phyloP scores from a whole-genome alignment of 2,329 filamentous ascomycete genomes.

The Uncinocarpus reesii region DNA sequence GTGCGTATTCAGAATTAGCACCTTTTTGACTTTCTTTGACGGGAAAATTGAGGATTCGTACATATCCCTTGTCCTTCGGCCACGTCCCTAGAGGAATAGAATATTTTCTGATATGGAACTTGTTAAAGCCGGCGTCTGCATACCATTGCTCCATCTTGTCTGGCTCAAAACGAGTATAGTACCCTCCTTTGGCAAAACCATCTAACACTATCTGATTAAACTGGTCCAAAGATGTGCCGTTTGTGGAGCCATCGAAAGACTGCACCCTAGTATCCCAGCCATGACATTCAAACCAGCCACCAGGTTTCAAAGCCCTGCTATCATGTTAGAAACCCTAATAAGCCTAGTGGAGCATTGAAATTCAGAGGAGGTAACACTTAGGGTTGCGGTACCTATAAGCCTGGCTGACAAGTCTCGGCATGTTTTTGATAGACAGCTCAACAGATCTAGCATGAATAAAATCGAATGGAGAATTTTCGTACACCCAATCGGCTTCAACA shows the following conservation, averaged over 20 bases:
- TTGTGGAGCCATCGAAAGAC: conserved; percentile 23
- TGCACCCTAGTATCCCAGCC: conserved; percentile 26
- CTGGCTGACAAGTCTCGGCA: conserved; percentile 41
- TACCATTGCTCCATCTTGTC: conserved; percentile 18
- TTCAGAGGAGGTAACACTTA: background rate
- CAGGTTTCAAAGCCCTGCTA: conserved; percentile 25
- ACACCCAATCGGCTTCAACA: conserved; percentile 47
- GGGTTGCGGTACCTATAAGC: conserved; percentile 34
- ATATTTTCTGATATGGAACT: conserved; percentile 18
- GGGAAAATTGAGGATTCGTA: conserved; percentile 4
- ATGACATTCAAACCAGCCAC: conserved; percentile 36
- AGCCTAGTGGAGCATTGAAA: background rate
- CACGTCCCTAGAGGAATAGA: conserved; percentile 23
- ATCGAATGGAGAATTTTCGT: conserved; percentile 47
- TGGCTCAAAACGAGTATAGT: conserved; percentile 8
- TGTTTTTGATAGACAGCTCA: conserved; percentile 48
- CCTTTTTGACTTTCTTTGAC: background rate
- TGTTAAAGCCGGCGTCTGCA: conserved; percentile 22
- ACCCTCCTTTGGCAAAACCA: conserved; percentile 5
- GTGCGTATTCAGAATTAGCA: background rate
- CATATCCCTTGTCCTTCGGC: conserved; percentile 22
- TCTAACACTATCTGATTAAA: conserved; percentile 4
- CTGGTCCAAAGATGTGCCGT: conserved; percentile 5
- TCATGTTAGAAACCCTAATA: background rate
- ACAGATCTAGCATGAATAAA: conserved; percentile 52